These are phyloP conservation scores for Fusarium torreyae DNA, from an alignment of 2,329 filamentous ascomycete species.

Conservation along the genomic window DNA sequence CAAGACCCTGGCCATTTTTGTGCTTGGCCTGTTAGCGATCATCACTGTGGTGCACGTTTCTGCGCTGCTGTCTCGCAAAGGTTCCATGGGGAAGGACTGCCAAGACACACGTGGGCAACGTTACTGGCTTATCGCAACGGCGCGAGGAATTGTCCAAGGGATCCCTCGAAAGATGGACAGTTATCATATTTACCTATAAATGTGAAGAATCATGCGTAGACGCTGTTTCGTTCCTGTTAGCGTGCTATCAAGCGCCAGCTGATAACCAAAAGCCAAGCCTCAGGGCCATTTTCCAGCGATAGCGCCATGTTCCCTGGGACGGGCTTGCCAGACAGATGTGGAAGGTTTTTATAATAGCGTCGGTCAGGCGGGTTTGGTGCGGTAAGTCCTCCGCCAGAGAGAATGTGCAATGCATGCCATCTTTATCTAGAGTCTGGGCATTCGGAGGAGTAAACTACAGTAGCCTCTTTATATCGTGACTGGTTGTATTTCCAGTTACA, in stretches of 20 bases:
- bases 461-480: not conserved
- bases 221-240: not conserved
- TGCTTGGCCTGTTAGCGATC: slow-evolving; percentile 18
- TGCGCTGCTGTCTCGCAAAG: slow-evolving; percentile 17
- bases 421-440: not conserved
- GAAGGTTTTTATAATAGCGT: slow-evolving; percentile 37
- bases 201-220: slow-evolving; percentile 5
- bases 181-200: slow-evolving; percentile 5
- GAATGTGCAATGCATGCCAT: not conserved
- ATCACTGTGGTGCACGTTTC: slow-evolving; percentile 21
- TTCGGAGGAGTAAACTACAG: not conserved
- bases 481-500: not conserved
- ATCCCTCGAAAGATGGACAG: not conserved
- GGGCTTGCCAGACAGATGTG: slow-evolving; percentile 32
- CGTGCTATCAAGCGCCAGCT: not conserved
- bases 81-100: slow-evolving; percentile 40
- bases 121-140: slow-evolving; percentile 45
- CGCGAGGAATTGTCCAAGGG: slow-evolving; percentile 2
- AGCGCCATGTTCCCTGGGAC: slow-evolving; percentile 6
- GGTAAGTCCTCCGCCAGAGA: slow-evolving; percentile 1
- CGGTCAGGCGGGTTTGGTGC: slow-evolving; percentile 16
- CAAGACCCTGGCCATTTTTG: slow-evolving; percentile 20
- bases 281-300: not conserved
- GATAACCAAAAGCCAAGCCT: slow-evolving; percentile 19
- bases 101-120: slow-evolving; percentile 49